These are phyloP conservation scores for Cyberlindnera bimundalis DNA, from an alignment of 805 yeast genomes.

Conservation along the genomic window DNA sequence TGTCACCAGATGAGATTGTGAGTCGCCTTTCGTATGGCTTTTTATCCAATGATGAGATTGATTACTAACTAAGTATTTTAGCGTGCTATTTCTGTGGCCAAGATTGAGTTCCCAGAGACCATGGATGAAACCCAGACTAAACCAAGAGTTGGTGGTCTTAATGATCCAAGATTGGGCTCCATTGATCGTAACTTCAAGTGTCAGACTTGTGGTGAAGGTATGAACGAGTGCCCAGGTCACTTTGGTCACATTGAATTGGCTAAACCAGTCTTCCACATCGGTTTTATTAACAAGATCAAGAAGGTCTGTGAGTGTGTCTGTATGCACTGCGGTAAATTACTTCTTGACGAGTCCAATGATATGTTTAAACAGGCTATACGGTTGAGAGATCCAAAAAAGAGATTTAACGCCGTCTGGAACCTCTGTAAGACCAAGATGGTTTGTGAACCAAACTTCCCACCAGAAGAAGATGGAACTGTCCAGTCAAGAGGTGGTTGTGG, in stretches of 20 bases:
- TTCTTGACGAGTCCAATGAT: conserved; percentile 70
- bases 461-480: conserved; percentile 56
- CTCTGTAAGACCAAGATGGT: conserved; percentile 88
- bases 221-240: conserved; percentile 99
- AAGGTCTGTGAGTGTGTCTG: conserved; percentile 96
- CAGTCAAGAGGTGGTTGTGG: conserved; percentile 96
- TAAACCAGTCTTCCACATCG: conserved; percentile 97
- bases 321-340: conserved; percentile 96
- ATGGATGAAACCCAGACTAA: conserved; percentile 96
- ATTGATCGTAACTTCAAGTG: conserved; percentile 96
- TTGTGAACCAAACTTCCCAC: conserved; percentile 83
- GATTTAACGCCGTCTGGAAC: conserved; percentile 96
- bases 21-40: conserved; percentile 21
- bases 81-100: conserved; percentile 97
- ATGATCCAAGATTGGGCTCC: conserved; percentile 95
- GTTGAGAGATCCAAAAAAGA: conserved; percentile 89
- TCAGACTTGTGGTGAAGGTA: conserved; percentile 98
- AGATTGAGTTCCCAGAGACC: conserved; percentile 98
- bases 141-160: conserved; percentile 95
- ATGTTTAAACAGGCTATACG: conserved; percentile 82
- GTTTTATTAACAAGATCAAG: conserved; percentile 88
- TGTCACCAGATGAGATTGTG: conserved; percentile 92
- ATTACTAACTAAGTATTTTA: conserved; percentile 20
- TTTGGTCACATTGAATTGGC: conserved; percentile 98
- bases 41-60: not conserved